Conservation (phyloP, 2,329 filamentous ascomycete species). For the Fusarium temperatum region DNA sequence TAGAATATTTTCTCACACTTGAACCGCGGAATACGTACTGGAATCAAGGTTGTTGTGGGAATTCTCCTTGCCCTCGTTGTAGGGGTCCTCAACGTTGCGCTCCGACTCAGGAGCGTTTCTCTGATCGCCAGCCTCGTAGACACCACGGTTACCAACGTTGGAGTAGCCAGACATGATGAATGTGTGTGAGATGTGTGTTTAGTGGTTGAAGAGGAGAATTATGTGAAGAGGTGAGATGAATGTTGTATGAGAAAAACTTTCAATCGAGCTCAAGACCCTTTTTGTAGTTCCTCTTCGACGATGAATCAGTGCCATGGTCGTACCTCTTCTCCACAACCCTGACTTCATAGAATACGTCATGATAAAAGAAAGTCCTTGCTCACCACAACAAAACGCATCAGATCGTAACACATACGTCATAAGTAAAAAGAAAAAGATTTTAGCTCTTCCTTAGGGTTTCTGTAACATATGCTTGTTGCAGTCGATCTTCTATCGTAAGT, state of each 20-base stretch:
- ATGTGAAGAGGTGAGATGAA: neutral
- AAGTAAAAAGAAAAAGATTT: slow-evolving; percentile 6
- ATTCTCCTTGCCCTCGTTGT: slow-evolving; percentile 75
- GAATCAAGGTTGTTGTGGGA: slow-evolving; percentile 76
- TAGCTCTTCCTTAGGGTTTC: slow-evolving; percentile 16
- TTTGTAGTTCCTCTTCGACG: slow-evolving; percentile 33
- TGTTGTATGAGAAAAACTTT: neutral
- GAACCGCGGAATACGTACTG: slow-evolving; percentile 60
- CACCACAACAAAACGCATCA: slow-evolving; percentile 9
- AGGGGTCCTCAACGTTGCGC: slow-evolving; percentile 62
- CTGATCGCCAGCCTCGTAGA: slow-evolving; percentile 85
- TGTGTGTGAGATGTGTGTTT: neutral
- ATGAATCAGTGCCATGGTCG: slow-evolving; percentile 21
- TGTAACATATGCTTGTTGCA: neutral
- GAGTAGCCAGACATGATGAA: slow-evolving; percentile 57
- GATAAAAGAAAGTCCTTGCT: slow-evolving; percentile 16
- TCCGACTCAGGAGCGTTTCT: slow-evolving; percentile 67
- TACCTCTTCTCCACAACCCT: slow-evolving; percentile 37
- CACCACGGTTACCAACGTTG: slow-evolving; percentile 69
- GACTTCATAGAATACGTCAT: slow-evolving; percentile 46
- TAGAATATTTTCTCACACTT: slow-evolving; percentile 50
- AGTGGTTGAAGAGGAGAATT: neutral
- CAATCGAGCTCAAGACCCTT: slow-evolving; percentile 9
- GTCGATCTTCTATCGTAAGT: slow-evolving; percentile 10
- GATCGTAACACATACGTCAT: slow-evolving; percentile 36